Percentiles rank a stretch among this genome's conserved stretches.
These are phyloP conservation scores for Bidens hawaiensis DNA, from an alignment of 140 eudicot genomes.

Conservation along the genomic window DNA sequence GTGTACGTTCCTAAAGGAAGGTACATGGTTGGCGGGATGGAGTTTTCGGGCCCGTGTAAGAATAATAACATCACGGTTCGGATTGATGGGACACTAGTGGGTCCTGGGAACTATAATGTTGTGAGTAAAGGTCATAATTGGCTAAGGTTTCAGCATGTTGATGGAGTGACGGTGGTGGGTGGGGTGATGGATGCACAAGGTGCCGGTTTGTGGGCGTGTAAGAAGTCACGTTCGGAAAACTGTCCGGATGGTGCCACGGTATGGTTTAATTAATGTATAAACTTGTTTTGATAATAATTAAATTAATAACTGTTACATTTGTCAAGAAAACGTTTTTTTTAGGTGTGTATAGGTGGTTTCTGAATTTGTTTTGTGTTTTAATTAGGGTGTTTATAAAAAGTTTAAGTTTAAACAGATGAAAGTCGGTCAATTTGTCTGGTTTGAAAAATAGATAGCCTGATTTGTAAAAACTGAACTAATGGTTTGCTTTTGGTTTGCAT, in stretches of 20 bases:
- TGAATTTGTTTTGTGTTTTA: too few species aligned
- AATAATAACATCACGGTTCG: conserved; percentile 36
- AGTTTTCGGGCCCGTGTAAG: conserved; percentile 33
- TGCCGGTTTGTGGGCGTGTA: conserved; percentile 48
- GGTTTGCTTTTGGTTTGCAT: too few species aligned
- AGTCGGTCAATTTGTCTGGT: too few species aligned
- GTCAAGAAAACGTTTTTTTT: too few species aligned
- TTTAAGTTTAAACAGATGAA: too few species aligned
- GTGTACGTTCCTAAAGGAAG: conserved; percentile 50
- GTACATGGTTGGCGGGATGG: conserved; percentile 36
- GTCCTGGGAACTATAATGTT: conserved; percentile 46
- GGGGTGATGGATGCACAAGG: conserved; percentile 49
- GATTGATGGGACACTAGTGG: conserved; percentile 60
- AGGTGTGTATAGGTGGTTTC: too few species aligned
- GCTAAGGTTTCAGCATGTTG: conserved; percentile 31
- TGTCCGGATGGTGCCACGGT: conserved; percentile 49
- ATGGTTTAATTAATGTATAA: neutral
- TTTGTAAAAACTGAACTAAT: too few species aligned
- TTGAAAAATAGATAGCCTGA: too few species aligned
- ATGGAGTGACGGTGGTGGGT: conserved; percentile 33
- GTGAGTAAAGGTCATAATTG: conserved; percentile 33
- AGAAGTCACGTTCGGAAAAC: conserved; percentile 17
- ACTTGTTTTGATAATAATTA: neutral
- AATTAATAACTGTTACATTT: neutral
- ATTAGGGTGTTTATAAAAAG: too few species aligned